Conservation (phyloP, 371 early-diverging fungal species). For the Apophysomyces elegans region DNA sequence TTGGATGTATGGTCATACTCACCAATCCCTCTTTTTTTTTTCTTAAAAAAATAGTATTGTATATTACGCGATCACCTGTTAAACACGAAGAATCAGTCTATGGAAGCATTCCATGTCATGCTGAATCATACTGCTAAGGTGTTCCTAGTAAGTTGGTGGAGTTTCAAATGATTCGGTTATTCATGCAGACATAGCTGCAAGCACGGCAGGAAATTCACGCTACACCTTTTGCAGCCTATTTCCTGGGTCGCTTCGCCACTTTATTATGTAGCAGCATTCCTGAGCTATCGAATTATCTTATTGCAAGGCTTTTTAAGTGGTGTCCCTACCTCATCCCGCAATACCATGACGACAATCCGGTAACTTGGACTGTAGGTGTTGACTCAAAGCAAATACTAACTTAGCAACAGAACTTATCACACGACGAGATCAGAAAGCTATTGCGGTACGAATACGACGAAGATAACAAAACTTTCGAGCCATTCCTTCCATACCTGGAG, state of each 20-base stretch:
- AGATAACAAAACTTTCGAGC: slow-evolving; percentile 61
- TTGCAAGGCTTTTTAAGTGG: slow-evolving; percentile 60
- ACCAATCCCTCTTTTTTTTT: slow-evolving; percentile 9
- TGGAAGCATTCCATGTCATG: slow-evolving; percentile 57
- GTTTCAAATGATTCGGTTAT: neutral
- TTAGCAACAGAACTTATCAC: slow-evolving; percentile 32
- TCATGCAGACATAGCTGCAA: slow-evolving; percentile 55
- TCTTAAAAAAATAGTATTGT: slow-evolving; percentile 29
- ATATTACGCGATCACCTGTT: slow-evolving; percentile 57
- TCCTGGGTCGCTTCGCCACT: slow-evolving; percentile 72
- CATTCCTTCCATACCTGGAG: slow-evolving; percentile 53
- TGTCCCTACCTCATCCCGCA: slow-evolving; percentile 81
- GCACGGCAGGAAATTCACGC: slow-evolving; percentile 77
- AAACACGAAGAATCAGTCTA: slow-evolving; percentile 40
- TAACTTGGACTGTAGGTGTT: slow-evolving; percentile 28
- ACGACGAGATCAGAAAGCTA: slow-evolving; percentile 39
- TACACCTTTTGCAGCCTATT: slow-evolving; percentile 66
- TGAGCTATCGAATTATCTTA: slow-evolving; percentile 57
- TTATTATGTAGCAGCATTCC: slow-evolving; percentile 64
- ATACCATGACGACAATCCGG: slow-evolving; percentile 59
- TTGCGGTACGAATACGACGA: slow-evolving; percentile 55
- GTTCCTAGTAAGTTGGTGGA: slow-evolving; percentile 50
- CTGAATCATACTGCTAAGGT: slow-evolving; percentile 73
- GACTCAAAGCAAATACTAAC: neutral
- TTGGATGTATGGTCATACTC: neutral